Evolutionary conservation across 768 basidiomycete genomes (phyloP), one percentile per base, ranked within the genome.

Genomic region (Leccinum boreale): DNA sequence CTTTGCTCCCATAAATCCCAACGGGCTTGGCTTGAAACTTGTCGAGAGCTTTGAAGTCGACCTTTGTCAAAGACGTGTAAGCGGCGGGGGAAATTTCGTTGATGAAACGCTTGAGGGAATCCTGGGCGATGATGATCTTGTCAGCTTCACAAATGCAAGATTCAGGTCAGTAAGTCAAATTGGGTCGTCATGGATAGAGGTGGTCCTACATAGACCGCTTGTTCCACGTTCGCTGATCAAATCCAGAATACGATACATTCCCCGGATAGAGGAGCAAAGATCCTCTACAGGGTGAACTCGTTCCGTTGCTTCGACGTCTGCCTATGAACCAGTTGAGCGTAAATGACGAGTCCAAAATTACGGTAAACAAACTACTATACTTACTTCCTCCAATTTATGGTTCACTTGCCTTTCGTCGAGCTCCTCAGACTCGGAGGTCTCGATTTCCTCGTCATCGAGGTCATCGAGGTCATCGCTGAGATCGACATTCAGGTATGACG

Each of bases 91-190:
- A 74, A 4, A 84, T 54, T 23, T 67, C 65, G 55, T 85, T 81
- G 60, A 83, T 74, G 51, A 85, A 77, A 1, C 66, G 57, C 55
- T 71, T 75, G 44, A 86, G 71, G 4, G 81, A 79, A 10, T 78
- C 76, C 63, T 85, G 82, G 5, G 74, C 73, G 33, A 86, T 86
- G 64, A 86, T 80, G 49, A 86, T 77, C 66, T 87, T 87, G 63
- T 85, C 84, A 19, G 85, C 85, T 84, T 58, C n/a, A 54, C 4
- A 19, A 29, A 26, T 19, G 46, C 63, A 21, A 62, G 62, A 33
- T 14, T 23, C 11, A 47, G 45, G 17, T 8, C n/a, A 39, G 33
- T 7, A 12, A 33, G 17, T 23, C 11, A 50, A 46, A 29, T 19
- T 7, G 31, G 33, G 12, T 51, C 4, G 10, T 21, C 24, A 19